Conservation (phyloP, 2,329 filamentous ascomycete genomes). For the Fusarium mundagurra region DNA sequence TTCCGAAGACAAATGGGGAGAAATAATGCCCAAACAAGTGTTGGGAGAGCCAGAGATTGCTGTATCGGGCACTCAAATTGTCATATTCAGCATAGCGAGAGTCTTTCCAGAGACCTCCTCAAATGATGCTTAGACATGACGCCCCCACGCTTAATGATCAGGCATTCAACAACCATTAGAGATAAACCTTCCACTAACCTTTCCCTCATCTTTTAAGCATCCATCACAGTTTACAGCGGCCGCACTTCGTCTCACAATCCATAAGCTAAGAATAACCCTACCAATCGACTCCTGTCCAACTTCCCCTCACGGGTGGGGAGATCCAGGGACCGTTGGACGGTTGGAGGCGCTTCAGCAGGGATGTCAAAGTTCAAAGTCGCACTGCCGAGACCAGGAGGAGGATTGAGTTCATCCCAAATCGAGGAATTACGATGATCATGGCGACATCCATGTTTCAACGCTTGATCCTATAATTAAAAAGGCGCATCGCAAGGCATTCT, state of each 20-base stretch:
- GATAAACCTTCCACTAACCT: not conserved
- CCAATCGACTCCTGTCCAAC: not conserved
- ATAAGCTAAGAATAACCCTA: not conserved
- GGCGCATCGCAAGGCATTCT: conserved; percentile 2
- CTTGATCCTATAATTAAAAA: not conserved
- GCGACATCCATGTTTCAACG: not conserved
- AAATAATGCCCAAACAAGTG: not conserved
- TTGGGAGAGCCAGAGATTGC: not conserved
- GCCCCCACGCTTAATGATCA: not conserved
- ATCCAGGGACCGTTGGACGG: conserved; percentile 5
- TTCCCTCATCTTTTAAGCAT: not conserved
- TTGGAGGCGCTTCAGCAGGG: not conserved
- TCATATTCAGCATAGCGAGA: not conserved
- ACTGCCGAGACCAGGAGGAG: not conserved
- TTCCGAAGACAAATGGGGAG: conserved; percentile 19
- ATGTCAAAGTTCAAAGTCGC: not conserved
- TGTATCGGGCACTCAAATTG: not conserved
- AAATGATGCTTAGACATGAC: not conserved
- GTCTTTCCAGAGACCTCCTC: no score
- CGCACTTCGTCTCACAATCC: not conserved
- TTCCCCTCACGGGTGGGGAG: not conserved
- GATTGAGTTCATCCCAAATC: not conserved
- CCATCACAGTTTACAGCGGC: not conserved
- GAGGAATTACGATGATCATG: conserved; percentile 5
- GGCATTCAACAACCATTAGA: not conserved